Evolutionary conservation across 768 basidiomycete genomes (phyloP).

Genomic region (Mycena rebaudengoi): DNA sequence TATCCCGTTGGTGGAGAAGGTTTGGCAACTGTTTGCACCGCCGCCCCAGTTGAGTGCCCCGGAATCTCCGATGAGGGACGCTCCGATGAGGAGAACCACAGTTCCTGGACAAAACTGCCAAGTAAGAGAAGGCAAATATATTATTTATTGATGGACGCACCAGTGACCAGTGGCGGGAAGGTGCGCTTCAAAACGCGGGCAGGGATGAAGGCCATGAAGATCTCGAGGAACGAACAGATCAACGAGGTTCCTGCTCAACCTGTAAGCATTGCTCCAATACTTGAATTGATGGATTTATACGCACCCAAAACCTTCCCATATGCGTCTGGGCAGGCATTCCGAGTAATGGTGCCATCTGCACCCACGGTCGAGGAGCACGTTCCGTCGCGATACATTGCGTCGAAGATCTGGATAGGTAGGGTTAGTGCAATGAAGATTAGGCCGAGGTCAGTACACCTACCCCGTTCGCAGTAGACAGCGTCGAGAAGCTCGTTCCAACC

Average conservation of each 20-base stretch:
- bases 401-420: constrained; percentile 57
- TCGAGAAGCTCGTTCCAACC: constrained; percentile 13
- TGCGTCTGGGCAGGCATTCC: constrained; percentile 77
- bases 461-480: neutral
- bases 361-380: constrained; percentile 71
- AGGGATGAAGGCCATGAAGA: constrained; percentile 80
- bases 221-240: constrained; percentile 82
- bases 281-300: constrained; percentile 13
- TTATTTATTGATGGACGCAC: constrained; percentile 35
- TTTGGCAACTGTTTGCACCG: constrained; percentile 75
- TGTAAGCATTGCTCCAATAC: neutral
- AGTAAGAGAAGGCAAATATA: neutral
- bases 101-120: constrained; percentile 33
- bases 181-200: constrained; percentile 66
- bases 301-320: constrained; percentile 80
- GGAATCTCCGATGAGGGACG: constrained; percentile 75
- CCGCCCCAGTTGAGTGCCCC: constrained; percentile 88
- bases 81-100: constrained; percentile 86
- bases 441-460: too few species aligned
- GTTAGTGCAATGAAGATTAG: neutral
- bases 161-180: constrained; percentile 86
- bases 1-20: constrained; percentile 65
- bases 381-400: constrained; percentile 80
- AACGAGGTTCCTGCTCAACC: constrained; percentile 67
- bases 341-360: constrained; percentile 66